Evolutionary conservation across 2,329 filamentous ascomycete genomes (phyloP), one percentile per base, ranked within the genome.

Genomic region (Pseudogymnoascus sp.): DNA sequence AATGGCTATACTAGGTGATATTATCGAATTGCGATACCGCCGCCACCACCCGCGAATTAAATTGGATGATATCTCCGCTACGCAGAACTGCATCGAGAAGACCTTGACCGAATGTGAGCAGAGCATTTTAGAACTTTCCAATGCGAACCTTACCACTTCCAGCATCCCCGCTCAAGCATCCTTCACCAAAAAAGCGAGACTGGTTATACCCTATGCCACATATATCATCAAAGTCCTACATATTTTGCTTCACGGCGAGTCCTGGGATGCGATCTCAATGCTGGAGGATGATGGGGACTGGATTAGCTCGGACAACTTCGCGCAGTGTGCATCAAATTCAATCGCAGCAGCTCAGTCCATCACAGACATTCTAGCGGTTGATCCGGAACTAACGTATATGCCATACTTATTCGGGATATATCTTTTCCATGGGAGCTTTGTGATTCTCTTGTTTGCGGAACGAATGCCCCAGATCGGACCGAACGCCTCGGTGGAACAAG

Each of bases 351-450:
- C 76, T 2, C 73, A 78, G 43, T 75, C 75, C 2, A 73, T 80
- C 14, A 75, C 74, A 12, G 71, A 74, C 7, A 80, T 81, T 59
- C 69, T 81, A 6, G 70, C 72, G 1, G 71, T 75, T n/a, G 79
- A 81, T 63, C 77, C 76, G 2, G 78, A 80, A 63, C 70, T 81
- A 33, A 76, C 75, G 0, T 81, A 80, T 59, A 80, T 80, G 76
- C 77, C 79, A 1, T 81, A 80, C 64, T 70, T 81, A 2, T 80
- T 80, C 59, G 78, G 79, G 0, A 80, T 80, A 6, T 82, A 81
- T 61, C 70, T 81, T 0, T 71, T 81, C 3, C 78, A 80, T 58
- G 78, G 78, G 0, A 80, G 77, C 63, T 79, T 80, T 57, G 76
- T 80, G 18, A 69, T 81, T 5, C 69, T 80, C 2, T 67, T 80